Evolutionary conservation across 176 grass and related monocot genomes (phyloP).

Genomic region (Bolboschoenus planiculmis): DNA sequence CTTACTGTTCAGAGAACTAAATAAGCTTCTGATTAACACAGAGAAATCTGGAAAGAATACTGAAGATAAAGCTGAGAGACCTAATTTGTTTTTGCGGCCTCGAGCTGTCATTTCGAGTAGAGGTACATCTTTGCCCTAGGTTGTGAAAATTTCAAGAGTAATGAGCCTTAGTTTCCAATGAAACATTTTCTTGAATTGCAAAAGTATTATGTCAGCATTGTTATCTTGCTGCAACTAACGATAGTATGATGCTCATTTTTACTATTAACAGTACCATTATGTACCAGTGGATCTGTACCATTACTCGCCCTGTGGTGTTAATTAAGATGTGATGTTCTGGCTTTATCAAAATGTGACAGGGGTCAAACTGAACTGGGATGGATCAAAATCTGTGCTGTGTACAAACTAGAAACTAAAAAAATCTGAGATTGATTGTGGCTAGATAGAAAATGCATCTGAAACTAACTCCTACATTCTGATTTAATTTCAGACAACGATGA

Average conservation of each 20-base stretch:
- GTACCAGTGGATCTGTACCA: not conserved
- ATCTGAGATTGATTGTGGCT: no score
- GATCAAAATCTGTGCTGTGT: not conserved
- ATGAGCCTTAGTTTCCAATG: not conserved
- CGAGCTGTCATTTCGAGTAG: slow-evolving; percentile 39
- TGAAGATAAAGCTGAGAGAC: slow-evolving; percentile 12
- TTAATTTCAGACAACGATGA: slow-evolving; percentile 40
- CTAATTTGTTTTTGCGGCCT: slow-evolving; percentile 23
- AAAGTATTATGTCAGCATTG: not conserved
- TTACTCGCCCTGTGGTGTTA: not conserved
- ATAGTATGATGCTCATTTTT: not conserved
- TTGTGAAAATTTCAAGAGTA: not conserved
- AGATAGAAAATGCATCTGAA: not conserved
- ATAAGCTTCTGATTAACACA: not conserved
- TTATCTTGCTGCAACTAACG: not conserved
- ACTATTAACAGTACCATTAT: not conserved
- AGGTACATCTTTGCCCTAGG: slow-evolving; percentile 20
- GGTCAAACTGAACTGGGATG: not conserved
- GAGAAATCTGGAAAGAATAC: not conserved
- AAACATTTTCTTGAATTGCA: not conserved
- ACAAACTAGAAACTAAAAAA: no score
- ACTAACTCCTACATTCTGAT: not conserved
- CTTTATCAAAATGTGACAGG: not conserved
- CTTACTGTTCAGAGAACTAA: not conserved
- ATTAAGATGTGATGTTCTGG: not conserved